These are phyloP conservation scores for Neurospora sp. DNA, from an alignment of 495 filamentous ascomycete genomes.

Conservation along the genomic window DNA sequence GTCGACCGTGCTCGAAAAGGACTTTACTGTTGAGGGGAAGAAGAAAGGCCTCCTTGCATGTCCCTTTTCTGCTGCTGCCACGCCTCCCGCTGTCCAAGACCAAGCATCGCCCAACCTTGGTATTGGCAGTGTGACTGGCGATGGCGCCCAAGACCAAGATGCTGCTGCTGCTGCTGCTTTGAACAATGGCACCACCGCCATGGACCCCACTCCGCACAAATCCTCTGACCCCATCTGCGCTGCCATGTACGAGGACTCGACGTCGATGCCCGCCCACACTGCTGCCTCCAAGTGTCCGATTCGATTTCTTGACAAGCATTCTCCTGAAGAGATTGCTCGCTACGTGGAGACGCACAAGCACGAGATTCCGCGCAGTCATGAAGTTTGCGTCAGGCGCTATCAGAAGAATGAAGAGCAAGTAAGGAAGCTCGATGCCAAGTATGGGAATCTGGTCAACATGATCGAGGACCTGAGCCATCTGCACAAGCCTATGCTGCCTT, in stretches of 20 bases:
- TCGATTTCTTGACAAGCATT: slow-evolving; percentile 78
- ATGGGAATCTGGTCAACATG: slow-evolving; percentile 82
- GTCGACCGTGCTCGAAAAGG: slow-evolving; percentile 50
- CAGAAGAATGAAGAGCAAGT: slow-evolving; percentile 75
- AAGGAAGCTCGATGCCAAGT: slow-evolving; percentile 79
- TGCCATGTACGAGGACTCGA: slow-evolving; percentile 44
- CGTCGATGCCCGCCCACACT: slow-evolving; percentile 41
- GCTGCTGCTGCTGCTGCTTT: slow-evolving; percentile 7
- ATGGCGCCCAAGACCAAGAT: slow-evolving; percentile 16
- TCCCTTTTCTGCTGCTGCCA: slow-evolving; percentile 38
- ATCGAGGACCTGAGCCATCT: slow-evolving; percentile 75
- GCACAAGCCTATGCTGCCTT: slow-evolving; percentile 70
- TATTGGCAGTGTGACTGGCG: slow-evolving; percentile 6
- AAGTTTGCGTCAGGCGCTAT: slow-evolving; percentile 79
- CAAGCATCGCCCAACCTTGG: slow-evolving; percentile 13
- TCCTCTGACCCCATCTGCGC: slow-evolving; percentile 51
- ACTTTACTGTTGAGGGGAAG: slow-evolving; percentile 55
- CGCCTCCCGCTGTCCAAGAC: slow-evolving; percentile 3
- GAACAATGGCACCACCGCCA: background rate
- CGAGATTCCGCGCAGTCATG: slow-evolving; percentile 81
- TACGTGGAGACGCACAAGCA: slow-evolving; percentile 92
- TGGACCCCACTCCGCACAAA: slow-evolving; percentile 29
- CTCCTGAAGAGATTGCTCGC: slow-evolving; percentile 78
- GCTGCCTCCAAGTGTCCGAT: slow-evolving; percentile 69
- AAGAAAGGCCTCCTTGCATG: slow-evolving; percentile 52